Conservation (phyloP, 148 eudicot species). For the Nepenthes gracilis region DNA sequence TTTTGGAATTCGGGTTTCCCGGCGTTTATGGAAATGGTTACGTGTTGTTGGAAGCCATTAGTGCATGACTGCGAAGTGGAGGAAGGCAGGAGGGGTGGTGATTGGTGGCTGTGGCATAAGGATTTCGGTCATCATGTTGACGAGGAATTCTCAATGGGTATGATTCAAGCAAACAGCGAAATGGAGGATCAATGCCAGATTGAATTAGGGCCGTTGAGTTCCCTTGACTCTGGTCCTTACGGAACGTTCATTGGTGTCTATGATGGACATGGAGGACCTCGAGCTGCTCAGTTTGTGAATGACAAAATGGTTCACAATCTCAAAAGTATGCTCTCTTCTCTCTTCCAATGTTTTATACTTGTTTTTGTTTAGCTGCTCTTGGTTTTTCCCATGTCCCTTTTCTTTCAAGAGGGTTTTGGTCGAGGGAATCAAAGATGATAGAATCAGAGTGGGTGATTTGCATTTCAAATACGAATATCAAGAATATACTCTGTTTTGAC, state of each 20-base stretch:
- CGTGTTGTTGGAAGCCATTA: slow-evolving; percentile 62
- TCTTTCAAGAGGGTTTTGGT: too few species aligned
- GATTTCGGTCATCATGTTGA: slow-evolving; percentile 51
- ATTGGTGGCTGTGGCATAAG: slow-evolving; percentile 70
- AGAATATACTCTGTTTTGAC: too few species aligned
- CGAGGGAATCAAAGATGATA: too few species aligned
- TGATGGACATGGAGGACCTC: slow-evolving; percentile 91
- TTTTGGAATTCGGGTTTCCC: slow-evolving; percentile 19
- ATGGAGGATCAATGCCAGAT: slow-evolving; percentile 77
- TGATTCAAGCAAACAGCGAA: slow-evolving; percentile 62
- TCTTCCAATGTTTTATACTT: background rate
- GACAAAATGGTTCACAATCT: slow-evolving; percentile 39
- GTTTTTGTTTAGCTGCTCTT: background rate
- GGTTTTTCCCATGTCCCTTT: too few species aligned
- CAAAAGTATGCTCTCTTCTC: slow-evolving; percentile 42
- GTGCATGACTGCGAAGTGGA: slow-evolving; percentile 25
- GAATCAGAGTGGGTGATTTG: too few species aligned
- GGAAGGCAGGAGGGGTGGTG: slow-evolving; percentile 26
- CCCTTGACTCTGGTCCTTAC: slow-evolving; percentile 30
- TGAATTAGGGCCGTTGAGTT: slow-evolving; percentile 58
- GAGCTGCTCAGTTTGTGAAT: slow-evolving; percentile 56
- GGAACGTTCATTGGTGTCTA: slow-evolving; percentile 87
- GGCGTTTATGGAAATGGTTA: slow-evolving; percentile 31
- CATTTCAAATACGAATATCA: too few species aligned
- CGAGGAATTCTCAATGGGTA: slow-evolving; percentile 86